Evolutionary conservation across 2,329 filamentous ascomycete species (phyloP), one percentile per base, ranked within the genome.

Genomic region (Leptoxyphium fumago): DNA sequence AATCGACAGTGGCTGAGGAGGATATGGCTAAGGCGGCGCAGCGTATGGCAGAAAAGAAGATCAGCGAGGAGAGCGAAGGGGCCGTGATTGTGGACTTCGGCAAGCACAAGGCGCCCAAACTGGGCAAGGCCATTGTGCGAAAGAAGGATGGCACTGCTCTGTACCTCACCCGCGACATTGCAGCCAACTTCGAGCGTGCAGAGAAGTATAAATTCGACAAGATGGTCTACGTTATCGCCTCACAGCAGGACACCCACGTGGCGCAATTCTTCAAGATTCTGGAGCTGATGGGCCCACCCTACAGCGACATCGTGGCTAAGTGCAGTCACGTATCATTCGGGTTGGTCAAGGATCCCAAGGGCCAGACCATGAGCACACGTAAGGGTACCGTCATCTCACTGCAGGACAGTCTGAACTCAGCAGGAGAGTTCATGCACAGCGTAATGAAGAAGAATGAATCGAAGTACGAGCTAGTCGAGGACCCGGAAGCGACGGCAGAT

Each of bases 401-500:
- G n/a, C 64, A 67, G 52, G 65, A 73, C 62, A 68, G 69, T 46
- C 57, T 72, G 38, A 61, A 65, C 45, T 60, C 66, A 38, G 86
- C 93, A 7, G 80, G 78, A 56, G 89, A 95, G 44, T 85, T 88
- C 66, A 98, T 98, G 91, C 89, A 96, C 71, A 85, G 94, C 48
- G 85, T 93, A 42, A 98, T 98, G 91, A 78, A 71, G 64, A 82
- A 82, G 69, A 96, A 96, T 63, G 74, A 83, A 55, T 72, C 75
- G 59, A 98, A 98, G 71, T 98, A 96, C 65, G 68, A 78, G 45
- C 87, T 95, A 64, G 81, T 98, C 15, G 83, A 81, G 57, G 72
- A 96, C 62, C 89, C 89, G 0, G 79, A 78, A 44, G 74, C 77
- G 44, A 83, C 80, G 9, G 87, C 91, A 48, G 91, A 96, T 66